Percentiles rank a stretch among this genome's conserved stretches.
These are phyloP conservation scores for Fraxinus albicans DNA, from an alignment of 305 asterid genomes.

Conservation along the genomic window DNA sequence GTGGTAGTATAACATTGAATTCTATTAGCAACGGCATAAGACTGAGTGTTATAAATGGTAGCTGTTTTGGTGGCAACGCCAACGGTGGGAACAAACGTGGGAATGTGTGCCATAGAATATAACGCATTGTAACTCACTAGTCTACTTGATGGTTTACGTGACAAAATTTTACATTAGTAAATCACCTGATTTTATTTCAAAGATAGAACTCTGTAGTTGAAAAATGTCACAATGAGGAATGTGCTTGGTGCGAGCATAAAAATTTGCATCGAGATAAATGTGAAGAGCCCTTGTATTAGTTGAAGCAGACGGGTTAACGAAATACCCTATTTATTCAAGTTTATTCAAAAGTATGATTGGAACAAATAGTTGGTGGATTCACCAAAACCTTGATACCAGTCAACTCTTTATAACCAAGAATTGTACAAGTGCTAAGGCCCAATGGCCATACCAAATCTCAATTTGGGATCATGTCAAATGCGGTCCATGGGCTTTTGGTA, in stretches of 20 bases:
- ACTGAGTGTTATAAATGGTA: not conserved
- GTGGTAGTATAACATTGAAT: not conserved
- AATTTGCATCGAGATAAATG: not conserved
- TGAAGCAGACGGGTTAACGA: not conserved
- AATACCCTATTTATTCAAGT: not conserved
- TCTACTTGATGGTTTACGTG: too few species aligned
- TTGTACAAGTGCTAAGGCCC: not conserved
- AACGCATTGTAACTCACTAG: too few species aligned
- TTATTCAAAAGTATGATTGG: not conserved
- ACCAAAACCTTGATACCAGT: not conserved
- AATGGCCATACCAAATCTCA: not conserved
- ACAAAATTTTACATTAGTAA: too few species aligned
- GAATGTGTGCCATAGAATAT: not conserved
- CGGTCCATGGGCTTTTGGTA: not conserved
- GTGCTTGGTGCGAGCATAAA: not conserved
- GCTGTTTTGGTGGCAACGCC: not conserved
- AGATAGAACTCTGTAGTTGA: not conserved
- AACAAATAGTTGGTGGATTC: not conserved
- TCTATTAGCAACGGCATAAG: not conserved
- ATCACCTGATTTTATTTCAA: not conserved
- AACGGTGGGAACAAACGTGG: not conserved
- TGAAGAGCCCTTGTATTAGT: not conserved
- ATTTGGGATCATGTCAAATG: not conserved
- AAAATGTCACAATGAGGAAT: not conserved
- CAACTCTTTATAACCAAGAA: not conserved